Evolutionary conservation across 805 yeast species (phyloP).

Genomic region (Yamadazyma olivae): DNA sequence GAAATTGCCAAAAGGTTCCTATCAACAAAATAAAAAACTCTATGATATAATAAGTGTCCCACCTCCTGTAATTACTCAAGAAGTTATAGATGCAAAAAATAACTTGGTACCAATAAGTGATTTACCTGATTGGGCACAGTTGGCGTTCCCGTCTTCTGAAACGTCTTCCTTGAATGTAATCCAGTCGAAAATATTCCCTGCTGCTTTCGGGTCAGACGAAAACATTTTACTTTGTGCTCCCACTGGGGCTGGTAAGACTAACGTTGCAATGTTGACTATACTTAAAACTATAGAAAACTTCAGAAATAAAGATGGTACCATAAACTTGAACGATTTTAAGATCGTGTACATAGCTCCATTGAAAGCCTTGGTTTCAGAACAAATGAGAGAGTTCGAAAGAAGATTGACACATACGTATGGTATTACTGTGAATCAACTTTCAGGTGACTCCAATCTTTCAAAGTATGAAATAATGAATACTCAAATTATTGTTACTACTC

Average conservation of each 20-base stretch:
- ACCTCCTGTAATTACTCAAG: conserved; percentile 56
- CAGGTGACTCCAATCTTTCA: conserved; percentile 84
- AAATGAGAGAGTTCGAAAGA: conserved; percentile 79
- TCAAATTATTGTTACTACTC: conserved; percentile 86
- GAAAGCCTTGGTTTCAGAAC: conserved; percentile 94
- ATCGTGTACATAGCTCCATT: conserved; percentile 89
- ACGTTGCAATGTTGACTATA: conserved; percentile 86
- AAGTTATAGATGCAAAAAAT: conserved; percentile 32
- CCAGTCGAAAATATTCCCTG: conserved; percentile 78
- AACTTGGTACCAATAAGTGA: conserved; percentile 53
- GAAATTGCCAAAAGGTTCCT: conserved; percentile 79
- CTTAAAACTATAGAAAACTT: conserved; percentile 58
- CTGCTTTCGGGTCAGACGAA: conserved; percentile 68
- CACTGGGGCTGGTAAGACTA: conserved; percentile 98
- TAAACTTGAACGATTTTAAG: conserved; percentile 58
- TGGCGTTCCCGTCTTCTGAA: conserved; percentile 68
- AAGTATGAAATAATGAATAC: conserved; percentile 73
- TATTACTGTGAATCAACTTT: conserved; percentile 74
- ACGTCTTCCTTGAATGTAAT: conserved; percentile 70
- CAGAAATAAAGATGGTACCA: conserved; percentile 46
- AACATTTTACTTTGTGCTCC: conserved; percentile 92
- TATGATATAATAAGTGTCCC: conserved; percentile 95
- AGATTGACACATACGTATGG: conserved; percentile 60
- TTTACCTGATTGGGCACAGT: conserved; percentile 80
- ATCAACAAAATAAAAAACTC: conserved; percentile 62